Percentiles rank a stretch among this genome's conserved stretches.
Evolutionary conservation across 2,329 filamentous ascomycete genomes (phyloP).

Genomic region (Bipolaris victoriae): DNA sequence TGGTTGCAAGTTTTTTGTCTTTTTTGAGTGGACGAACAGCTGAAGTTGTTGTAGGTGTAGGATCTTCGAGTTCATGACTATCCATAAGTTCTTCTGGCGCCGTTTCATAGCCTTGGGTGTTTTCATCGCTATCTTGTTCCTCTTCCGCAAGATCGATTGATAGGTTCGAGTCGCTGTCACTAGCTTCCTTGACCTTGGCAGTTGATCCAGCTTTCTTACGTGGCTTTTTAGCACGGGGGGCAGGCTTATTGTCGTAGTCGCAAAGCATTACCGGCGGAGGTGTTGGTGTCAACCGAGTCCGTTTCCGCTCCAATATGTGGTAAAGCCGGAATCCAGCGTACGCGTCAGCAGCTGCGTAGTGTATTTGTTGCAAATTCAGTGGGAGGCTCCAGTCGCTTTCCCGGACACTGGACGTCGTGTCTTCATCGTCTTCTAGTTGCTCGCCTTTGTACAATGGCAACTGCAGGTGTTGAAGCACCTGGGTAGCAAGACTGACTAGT

Average conservation of each 20-base stretch:
- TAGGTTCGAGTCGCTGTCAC: slow-evolving; percentile 12
- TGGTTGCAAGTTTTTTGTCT: slow-evolving; percentile 3
- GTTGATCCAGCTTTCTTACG: slow-evolving; percentile 16
- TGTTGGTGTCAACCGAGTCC: slow-evolving; percentile 68
- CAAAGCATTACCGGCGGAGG: slow-evolving; percentile 73
- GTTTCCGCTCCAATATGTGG: slow-evolving; percentile 70
- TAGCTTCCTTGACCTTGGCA: slow-evolving; percentile 14
- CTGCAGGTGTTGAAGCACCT: slow-evolving; percentile 73
- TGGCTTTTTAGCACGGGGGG: slow-evolving; percentile 13
- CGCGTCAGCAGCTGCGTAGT: slow-evolving; percentile 79
- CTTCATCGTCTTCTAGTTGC: slow-evolving; percentile 25
- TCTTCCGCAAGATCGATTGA: slow-evolving; percentile 27
- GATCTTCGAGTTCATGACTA: slow-evolving; percentile 30
- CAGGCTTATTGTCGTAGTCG: slow-evolving; percentile 62
- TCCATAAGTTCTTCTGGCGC: slow-evolving; percentile 38
- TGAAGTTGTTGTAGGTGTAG: slow-evolving; percentile 13
- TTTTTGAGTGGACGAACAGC: slow-evolving; percentile 2
- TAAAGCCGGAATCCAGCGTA: slow-evolving; percentile 83
- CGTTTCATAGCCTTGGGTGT: slow-evolving; percentile 46
- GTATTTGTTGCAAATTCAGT: slow-evolving; percentile 69
- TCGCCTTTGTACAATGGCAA: slow-evolving; percentile 82
- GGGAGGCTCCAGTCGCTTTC: slow-evolving; percentile 74
- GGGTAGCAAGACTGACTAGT: slow-evolving; percentile 70
- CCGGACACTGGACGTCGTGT: slow-evolving; percentile 59
- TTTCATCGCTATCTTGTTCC: slow-evolving; percentile 23